Conservation (phyloP, 192 early-diverging fungal species). For the Rhizoclosmatium globosum region DNA sequence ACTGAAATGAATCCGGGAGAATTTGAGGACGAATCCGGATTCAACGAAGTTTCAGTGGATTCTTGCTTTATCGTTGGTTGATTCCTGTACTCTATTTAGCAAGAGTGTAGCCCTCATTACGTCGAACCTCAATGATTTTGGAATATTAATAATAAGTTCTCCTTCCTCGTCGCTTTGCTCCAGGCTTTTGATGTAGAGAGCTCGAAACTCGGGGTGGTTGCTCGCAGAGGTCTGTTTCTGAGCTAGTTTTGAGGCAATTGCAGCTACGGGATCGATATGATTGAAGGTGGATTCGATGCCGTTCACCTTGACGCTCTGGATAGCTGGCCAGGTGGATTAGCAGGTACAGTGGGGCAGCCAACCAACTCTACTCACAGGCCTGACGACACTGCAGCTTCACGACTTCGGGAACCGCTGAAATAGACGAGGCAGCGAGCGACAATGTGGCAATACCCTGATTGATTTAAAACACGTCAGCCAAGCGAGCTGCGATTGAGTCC, state of each 20-base stretch:
- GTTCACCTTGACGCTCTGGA: conserved; percentile 38
- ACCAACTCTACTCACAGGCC: conserved; percentile 34
- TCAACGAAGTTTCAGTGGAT: neutral
- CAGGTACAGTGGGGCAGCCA: neutral
- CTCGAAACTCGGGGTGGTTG: conserved; percentile 42
- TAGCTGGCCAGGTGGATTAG: conserved; percentile 18
- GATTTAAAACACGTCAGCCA: neutral
- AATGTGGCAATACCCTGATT: conserved; percentile 16
- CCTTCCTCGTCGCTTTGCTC: conserved; percentile 49
- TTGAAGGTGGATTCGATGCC: conserved; percentile 23
- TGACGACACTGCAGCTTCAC: conserved; percentile 51
- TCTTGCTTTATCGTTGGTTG: neutral
- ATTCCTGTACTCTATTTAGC: neutral
- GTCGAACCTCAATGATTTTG: neutral
- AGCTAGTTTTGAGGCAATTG: conserved; percentile 5
- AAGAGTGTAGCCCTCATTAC: neutral
- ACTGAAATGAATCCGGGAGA: conserved; percentile 7
- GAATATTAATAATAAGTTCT: conserved; percentile 40
- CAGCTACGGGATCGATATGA: conserved; percentile 36
- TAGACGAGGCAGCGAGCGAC: neutral
- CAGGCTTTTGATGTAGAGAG: conserved; percentile 36
- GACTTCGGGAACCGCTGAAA: conserved; percentile 17
- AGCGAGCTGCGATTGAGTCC: neutral
- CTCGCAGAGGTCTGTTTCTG: conserved; percentile 20
- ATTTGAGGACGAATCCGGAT: neutral